Percentiles rank a stretch among this genome's conserved stretches.
These are phyloP conservation scores for Tulasnella sp. DNA, from an alignment of 768 basidiomycete species.

Conservation along the genomic window DNA sequence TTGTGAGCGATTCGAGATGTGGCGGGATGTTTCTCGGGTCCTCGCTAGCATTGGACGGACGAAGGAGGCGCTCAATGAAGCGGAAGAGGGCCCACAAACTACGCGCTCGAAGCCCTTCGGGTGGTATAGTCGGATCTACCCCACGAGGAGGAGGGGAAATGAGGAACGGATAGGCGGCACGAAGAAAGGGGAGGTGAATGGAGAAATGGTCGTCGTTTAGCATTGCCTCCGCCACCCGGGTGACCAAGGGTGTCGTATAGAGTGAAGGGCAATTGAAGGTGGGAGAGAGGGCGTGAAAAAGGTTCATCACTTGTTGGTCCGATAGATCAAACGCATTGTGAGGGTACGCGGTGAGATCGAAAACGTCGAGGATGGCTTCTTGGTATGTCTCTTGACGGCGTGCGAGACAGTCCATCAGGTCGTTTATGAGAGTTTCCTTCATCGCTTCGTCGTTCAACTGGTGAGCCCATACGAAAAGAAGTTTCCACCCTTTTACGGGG, in stretches of 20 bases:
- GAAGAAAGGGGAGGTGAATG: conserved; percentile 8
- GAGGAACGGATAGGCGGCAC: neutral
- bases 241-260: neutral
- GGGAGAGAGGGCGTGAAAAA: neutral
- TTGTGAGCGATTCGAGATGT: neutral
- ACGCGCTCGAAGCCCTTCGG: neutral
- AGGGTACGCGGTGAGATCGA: neutral
- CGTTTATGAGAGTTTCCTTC: neutral
- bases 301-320: neutral
- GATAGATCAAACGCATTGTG: neutral
- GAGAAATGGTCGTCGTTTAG: neutral
- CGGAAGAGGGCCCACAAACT: neutral
- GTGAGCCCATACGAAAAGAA: too few species aligned
- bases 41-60: neutral
- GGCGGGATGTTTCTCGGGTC: neutral
- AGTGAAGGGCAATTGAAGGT: neutral
- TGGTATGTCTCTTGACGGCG: conserved; percentile 3
- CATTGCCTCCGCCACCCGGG: conserved; percentile 8
- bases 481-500: neutral
- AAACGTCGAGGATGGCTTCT: neutral
- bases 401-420: conserved; percentile 1
- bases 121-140: neutral
- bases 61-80: neutral
- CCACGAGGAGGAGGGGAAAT: neutral
- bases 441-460: neutral